A percentile compares a stretch with the other conserved stretches of the same genome.
These are phyloP conservation scores for Candida taoyuanica DNA, from an alignment of 805 yeast species.

Conservation along the genomic window DNA sequence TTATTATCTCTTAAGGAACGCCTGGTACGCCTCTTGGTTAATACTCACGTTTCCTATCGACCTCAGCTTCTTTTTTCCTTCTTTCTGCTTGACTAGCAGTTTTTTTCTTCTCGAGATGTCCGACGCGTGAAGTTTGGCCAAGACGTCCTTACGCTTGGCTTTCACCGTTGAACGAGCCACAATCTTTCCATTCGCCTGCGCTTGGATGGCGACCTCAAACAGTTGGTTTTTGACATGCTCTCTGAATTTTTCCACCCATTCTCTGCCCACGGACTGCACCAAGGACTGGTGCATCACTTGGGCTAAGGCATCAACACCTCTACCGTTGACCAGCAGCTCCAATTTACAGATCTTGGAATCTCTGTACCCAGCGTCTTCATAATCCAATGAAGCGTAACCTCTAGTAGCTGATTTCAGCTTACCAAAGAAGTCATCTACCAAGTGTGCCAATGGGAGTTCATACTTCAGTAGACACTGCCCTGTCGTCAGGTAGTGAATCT, in stretches of 20 bases:
- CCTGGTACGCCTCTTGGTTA: conserved; percentile 83
- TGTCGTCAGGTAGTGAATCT: conserved; percentile 66
- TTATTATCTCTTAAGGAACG: conserved; percentile 49
- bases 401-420: conserved; percentile 82
- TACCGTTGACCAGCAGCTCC: conserved; percentile 86
- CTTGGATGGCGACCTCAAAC: conserved; percentile 91
- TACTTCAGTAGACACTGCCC: conserved; percentile 82
- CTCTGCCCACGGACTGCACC: conserved; percentile 66
- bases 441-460: conserved; percentile 77
- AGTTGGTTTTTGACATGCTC: conserved; percentile 76
- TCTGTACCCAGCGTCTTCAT: conserved; percentile 87
- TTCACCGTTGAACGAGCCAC: conserved; percentile 91
- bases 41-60: conserved; percentile 73
- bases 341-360: conserved; percentile 78
- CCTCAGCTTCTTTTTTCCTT: conserved; percentile 85
- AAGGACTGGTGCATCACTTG: conserved; percentile 84
- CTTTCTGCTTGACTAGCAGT: conserved; percentile 81
- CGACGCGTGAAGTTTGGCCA: conserved; percentile 89
- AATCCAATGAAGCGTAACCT: conserved; percentile 93
- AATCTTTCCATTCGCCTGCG: conserved; percentile 72
- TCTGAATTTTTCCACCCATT: conserved; percentile 79
- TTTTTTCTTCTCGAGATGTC: conserved; percentile 89
- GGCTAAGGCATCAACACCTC: conserved; percentile 85
- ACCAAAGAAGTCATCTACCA: conserved; percentile 95
- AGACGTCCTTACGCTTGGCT: conserved; percentile 92